phyloP scores from a whole-genome alignment of 2,329 filamentous ascomycete species.

The Talaromyces atroroseus region DNA sequence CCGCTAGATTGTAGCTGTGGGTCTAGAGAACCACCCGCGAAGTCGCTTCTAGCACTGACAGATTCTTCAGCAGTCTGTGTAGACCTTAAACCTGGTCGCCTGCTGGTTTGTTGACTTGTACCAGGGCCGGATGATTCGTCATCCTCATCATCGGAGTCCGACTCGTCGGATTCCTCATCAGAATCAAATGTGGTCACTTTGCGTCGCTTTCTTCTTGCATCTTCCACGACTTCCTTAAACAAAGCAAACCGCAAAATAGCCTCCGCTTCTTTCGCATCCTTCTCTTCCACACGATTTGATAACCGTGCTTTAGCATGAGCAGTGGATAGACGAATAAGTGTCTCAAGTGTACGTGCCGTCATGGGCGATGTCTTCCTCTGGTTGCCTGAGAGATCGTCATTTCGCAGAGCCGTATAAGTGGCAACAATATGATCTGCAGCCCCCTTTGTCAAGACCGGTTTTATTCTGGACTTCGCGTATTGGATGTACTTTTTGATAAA shows the following conservation, averaged over 20 bases:
- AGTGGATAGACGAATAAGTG: conserved; percentile 93
- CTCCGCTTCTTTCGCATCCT: conserved; percentile 82
- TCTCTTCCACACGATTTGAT: conserved; percentile 81
- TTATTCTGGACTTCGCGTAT: conserved; percentile 88
- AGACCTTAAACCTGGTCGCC: conserved; percentile 28
- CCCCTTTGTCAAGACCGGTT: conserved; percentile 83
- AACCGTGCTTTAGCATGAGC: conserved; percentile 91
- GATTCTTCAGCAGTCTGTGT: conserved; percentile 32
- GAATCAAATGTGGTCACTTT: conserved; percentile 63
- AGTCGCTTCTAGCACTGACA: conserved; percentile 32
- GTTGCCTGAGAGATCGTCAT: conserved; percentile 93
- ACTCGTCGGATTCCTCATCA: conserved; percentile 54
- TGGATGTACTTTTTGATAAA: conserved; percentile 99
- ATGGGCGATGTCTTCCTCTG: conserved; percentile 90
- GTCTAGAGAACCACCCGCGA: conserved; percentile 52
- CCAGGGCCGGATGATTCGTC: conserved; percentile 23
- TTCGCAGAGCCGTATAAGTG: conserved; percentile 85
- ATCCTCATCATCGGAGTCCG: conserved; percentile 30
- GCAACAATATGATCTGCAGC: conserved; percentile 87
- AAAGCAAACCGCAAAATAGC: conserved; percentile 86
- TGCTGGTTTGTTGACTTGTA: conserved; percentile 28
- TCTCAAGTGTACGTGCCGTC: conserved; percentile 95
- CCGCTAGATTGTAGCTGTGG: conserved; percentile 35
- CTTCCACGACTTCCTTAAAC: conserved; percentile 86
- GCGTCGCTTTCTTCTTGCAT: conserved; percentile 75